phyloP scores from a whole-genome alignment of 208 protist genomes.

The Acanthamoeba sp. region DNA sequence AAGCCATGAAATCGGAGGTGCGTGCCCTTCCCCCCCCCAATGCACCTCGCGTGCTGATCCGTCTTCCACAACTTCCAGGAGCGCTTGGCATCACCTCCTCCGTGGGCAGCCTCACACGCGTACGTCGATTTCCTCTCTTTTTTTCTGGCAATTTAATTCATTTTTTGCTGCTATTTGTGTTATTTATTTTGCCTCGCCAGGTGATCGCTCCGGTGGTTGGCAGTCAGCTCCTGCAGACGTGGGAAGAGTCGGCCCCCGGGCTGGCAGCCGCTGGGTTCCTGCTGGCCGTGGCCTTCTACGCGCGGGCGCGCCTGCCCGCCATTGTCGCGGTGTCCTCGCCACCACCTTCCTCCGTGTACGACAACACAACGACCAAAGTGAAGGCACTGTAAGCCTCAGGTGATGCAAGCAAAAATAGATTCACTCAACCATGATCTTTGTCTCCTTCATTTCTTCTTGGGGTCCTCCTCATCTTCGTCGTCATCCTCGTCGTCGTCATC shows the following conservation, averaged over 20 bases:
- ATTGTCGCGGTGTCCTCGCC: not conserved
- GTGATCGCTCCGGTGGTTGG: slow-evolving; percentile 24
- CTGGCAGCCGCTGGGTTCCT: not conserved
- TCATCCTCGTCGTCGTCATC: slow-evolving; percentile 21
- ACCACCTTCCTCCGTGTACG: not conserved
- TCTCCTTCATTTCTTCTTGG: not conserved
- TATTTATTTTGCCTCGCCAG: not conserved
- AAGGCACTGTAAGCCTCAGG: not conserved
- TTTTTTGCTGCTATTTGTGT: too few species aligned
- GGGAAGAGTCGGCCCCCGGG: not conserved
- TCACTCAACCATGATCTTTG: not conserved
- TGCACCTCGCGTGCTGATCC: too few species aligned
- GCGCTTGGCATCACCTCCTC: slow-evolving; percentile 17
- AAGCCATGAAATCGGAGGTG: slow-evolving; percentile 29
- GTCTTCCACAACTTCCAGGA: too few species aligned
- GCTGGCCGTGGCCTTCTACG: not conserved
- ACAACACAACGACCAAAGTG: not conserved
- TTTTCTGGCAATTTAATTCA: too few species aligned
- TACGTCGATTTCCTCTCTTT: not conserved
- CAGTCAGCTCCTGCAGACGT: slow-evolving; percentile 24
- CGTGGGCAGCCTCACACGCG: slow-evolving; percentile 50
- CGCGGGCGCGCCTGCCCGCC: not conserved
- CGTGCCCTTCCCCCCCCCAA: not conserved
- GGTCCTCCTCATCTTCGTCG: not conserved
- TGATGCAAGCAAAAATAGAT: not conserved